Evolutionary conservation across 129 eudicot species (phyloP).

Genomic region (Artemisia tridentata): DNA sequence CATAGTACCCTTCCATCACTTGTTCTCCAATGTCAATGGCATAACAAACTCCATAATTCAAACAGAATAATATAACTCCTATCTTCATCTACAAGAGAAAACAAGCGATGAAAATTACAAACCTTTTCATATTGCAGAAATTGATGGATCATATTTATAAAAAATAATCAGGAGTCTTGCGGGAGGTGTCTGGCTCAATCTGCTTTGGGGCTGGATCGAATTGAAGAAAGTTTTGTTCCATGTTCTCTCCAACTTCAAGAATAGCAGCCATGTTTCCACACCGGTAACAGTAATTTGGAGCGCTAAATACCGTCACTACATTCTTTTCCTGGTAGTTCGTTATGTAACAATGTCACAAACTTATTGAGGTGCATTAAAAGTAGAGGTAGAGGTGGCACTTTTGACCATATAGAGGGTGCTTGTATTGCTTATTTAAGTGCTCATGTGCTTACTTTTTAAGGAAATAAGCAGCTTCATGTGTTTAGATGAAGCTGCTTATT

Average conservation of each 20-base stretch:
- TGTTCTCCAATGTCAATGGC: not conserved
- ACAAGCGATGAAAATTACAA: slow-evolving; percentile 39
- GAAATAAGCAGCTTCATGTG: too few species aligned
- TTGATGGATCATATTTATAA: slow-evolving; percentile 40
- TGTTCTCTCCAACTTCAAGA: slow-evolving; percentile 87
- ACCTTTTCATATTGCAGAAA: slow-evolving; percentile 21
- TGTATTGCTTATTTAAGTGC: too few species aligned
- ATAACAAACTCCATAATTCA: not conserved
- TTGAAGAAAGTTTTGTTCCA: slow-evolving; percentile 97
- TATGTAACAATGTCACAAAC: not conserved
- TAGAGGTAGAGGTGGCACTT: too few species aligned
- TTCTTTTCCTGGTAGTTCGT: slow-evolving; percentile 62
- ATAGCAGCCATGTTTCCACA: slow-evolving; percentile 94
- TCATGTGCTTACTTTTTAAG: too few species aligned
- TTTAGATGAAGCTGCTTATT: too few species aligned
- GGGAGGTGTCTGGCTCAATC: slow-evolving; percentile 89
- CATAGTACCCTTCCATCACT: slow-evolving; percentile 20
- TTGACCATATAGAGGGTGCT: too few species aligned
- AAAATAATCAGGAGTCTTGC: slow-evolving; percentile 96
- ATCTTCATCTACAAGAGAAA: slow-evolving; percentile 2
- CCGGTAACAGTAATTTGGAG: slow-evolving; percentile 89
- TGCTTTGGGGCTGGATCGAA: slow-evolving; percentile 98
- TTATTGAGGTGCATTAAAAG: not conserved
- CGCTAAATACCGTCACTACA: slow-evolving; percentile 91
- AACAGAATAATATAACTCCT: not conserved